phyloP scores from a whole-genome alignment of 2,329 filamentous ascomycete genomes.

The Claviceps sp. region DNA sequence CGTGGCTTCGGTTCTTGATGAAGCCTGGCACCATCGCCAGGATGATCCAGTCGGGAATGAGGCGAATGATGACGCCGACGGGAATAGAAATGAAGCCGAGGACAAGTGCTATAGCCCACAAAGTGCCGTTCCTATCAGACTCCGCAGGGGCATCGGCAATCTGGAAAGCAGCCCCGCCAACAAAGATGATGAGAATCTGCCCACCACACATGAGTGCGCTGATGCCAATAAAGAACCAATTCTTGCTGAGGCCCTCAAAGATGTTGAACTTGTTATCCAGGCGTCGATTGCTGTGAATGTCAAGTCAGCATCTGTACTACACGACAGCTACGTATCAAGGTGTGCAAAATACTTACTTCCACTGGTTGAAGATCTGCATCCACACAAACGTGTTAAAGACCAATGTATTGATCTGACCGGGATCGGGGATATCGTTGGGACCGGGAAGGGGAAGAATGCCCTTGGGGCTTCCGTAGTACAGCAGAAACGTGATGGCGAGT shows the following conservation, averaged over 20 bases:
- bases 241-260: conserved; percentile 73
- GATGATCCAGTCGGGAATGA: conserved; percentile 63
- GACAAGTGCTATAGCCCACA: conserved; percentile 82
- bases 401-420: conserved; percentile 54
- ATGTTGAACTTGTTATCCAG: conserved; percentile 94
- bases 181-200: conserved; percentile 79
- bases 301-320: conserved; percentile 1
- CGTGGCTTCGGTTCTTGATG: conserved; percentile 33
- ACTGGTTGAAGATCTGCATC: conserved; percentile 99
- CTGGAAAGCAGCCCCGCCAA: conserved; percentile 70
- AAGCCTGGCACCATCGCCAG: conserved; percentile 38
- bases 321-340: too few species aligned
- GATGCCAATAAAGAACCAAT: conserved; percentile 82
- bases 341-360: conserved; percentile 53
- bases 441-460: conserved; percentile 28
- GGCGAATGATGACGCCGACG: conserved; percentile 65
- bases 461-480: conserved; percentile 59
- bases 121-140: conserved; percentile 39
- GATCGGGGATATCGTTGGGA: conserved; percentile 25
- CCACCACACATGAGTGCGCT: conserved; percentile 78
- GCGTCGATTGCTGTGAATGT: conserved; percentile 56
- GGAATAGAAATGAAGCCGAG: conserved; percentile 78
- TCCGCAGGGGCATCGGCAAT: conserved; percentile 37
- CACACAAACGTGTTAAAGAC: conserved; percentile 98
- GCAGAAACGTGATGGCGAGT: conserved; percentile 62